Evolutionary conservation across 2,329 filamentous ascomycete genomes (phyloP), one percentile per base, ranked within the genome.

Genomic region (Leptosphaerulina australis): DNA sequence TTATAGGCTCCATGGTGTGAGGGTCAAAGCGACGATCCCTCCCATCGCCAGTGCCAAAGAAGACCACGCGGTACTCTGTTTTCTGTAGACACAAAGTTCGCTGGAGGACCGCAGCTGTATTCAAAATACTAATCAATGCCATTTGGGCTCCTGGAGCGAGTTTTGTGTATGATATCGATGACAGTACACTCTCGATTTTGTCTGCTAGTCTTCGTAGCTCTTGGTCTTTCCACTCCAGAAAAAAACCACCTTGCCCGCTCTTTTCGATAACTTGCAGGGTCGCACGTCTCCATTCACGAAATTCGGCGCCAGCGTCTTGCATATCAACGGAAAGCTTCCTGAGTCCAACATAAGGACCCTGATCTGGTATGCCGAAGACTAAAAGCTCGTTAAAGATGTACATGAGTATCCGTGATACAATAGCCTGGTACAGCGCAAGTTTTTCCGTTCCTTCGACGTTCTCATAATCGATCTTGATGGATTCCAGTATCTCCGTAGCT

Each of bases 401-500:
- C 62, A 69, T 69, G 6, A 71, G 28, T 1, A 53, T 40, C 22
- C 43, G 44, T 2, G 64, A 60, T 12, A 71, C 56, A 2, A 72
- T 38, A 3, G 67, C 64, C 58, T 72, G 70, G 26, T 67, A 72
- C 7, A 72, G 36, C 1, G 62, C 59, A 20, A 72, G 60, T n/a
- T 62, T 66, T 20, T 72, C 62, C 1, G 57, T 51, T 7, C 48
- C 28, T 4, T 56, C 51, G 1, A 58, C 53, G 6, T 7, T 25
- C 30, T 24, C 48, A 21, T 60, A 68, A 2, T 56, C 20, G 4
- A 59, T 55, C 8, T 53, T 55, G 18, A 72, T 56, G 1, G 35
- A 40, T 17, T 48, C 48, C 5, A 72, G 51, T 1, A 49, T 45
- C 10, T 48, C 50, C 1, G 48, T 31, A 7, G 61, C 66, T 12